Evolutionary conservation across 345 rosid genomes (phyloP), one percentile per base, ranked within the genome.

Genomic region (Salix caprea): DNA sequence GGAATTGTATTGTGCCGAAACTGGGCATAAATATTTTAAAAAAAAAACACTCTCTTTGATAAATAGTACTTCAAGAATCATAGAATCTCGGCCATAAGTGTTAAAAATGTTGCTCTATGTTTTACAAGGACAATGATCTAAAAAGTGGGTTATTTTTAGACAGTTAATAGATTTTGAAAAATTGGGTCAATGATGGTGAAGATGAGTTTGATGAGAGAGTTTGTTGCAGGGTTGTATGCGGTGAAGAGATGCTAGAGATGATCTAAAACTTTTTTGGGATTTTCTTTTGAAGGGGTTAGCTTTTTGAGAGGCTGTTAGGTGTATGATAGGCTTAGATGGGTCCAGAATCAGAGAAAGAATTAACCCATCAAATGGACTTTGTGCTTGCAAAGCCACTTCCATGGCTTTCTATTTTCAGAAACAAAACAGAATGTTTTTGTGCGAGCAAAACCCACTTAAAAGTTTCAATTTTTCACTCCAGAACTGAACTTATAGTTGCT

Each of bases 31-130:
- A n/a, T n/a, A n/a, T n/a, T n/a, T 4, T 14, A 0, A 4, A 2
- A 34, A 34, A 34, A 46, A 11, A 6, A 30, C 46, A 12, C 4
- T 0, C 6, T 4, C 21, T 5, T n/a, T 65, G 19, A 14, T 65
- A 65, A 65, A 56, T 6, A 56, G 62, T 56, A 21, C 62, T 56
- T 54, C 23, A 70, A 24, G 72, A 54, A 61, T 37, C 75, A 58
- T 16, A 74, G 74, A 81, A 69, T 79, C 74, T 80, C 70, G 76
- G 75, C 88, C 85, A 13, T 61, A 50, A 18, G 71, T 36, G 56
- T 78, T 39, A 19, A 61, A 13, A 37, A 4, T 10, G 65, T 46
- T 19, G 24, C 0, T 46, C 56, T 75, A 16, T 16, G 72, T 5
- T 11, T 0, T 14, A 12, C 2, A 7, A 26, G 26, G 24, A 24